Conservation (phyloP, 768 basidiomycete species). For the Daedalea quercina region DNA sequence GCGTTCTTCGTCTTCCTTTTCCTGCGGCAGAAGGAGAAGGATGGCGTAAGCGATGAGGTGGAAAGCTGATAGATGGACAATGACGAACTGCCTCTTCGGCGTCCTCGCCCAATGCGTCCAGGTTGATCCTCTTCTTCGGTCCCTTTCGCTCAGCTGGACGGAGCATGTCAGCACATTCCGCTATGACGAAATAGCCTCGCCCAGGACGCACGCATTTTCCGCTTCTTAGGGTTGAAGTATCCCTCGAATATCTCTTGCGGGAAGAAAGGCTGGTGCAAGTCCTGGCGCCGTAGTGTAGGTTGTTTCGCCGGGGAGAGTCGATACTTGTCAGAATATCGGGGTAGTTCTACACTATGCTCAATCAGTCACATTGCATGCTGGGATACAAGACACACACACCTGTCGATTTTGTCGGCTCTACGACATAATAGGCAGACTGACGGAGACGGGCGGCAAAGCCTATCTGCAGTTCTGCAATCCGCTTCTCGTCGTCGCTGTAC, state of each 20-base stretch:
- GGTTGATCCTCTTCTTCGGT: slow-evolving; percentile 41
- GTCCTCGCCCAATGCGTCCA: slow-evolving; percentile 65
- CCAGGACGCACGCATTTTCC: slow-evolving; percentile 21
- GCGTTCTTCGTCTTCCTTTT: slow-evolving; percentile 64
- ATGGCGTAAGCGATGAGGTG: background rate
- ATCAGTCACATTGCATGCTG: background rate
- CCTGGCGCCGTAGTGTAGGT: slow-evolving; percentile 61
- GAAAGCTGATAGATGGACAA: background rate
- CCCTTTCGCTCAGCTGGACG: slow-evolving; percentile 25
- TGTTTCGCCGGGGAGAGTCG: slow-evolving; percentile 52
- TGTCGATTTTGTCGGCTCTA: slow-evolving; percentile 61
- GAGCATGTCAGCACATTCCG: background rate
- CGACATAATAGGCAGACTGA: slow-evolving; percentile 68
- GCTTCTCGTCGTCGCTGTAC: slow-evolving; percentile 56
- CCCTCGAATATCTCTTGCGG: slow-evolving; percentile 69
- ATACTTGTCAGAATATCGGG: slow-evolving; percentile 83
- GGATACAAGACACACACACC: slow-evolving; percentile 27
- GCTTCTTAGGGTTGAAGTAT: slow-evolving; percentile 74
- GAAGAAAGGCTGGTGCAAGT: slow-evolving; percentile 72
- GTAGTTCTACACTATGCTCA: slow-evolving; percentile 44
- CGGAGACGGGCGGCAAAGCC: slow-evolving; percentile 60
- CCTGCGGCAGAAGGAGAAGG: slow-evolving; percentile 30
- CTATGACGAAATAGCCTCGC: background rate
- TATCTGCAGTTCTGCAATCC: slow-evolving; percentile 58
- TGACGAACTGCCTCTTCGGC: slow-evolving; percentile 46